Base-by-base conservation (phyloP, 768 basidiomycete species). In the Pholiota conissans region DNA sequence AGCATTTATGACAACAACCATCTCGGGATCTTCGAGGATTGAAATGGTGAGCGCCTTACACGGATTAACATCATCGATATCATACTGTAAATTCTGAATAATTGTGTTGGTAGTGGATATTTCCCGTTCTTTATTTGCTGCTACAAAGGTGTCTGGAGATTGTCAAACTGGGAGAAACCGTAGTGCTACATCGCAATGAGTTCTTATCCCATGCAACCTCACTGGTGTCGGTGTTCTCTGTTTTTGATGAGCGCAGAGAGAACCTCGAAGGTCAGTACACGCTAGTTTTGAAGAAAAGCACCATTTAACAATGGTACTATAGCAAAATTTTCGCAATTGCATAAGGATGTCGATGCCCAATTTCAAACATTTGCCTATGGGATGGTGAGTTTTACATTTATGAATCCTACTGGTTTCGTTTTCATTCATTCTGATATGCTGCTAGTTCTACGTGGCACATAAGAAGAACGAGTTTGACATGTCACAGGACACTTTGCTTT, bases 101-200 rank as follows among this genome's bases (percentile, higher is more conserved):
- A 32, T 32, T 32, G 13, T 26, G 67, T 66, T 64, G 59, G 52
- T 26, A 69, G 68, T 64, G 59, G 52, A 52, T 65, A n/a, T 57
- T 63, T 18, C 68, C 68, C 1, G 28, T 69, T 14, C 48, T 69
- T 0, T 65, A 58, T 35, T 61, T 69, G 2, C 20, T 66, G 4
- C 47, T 69, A 26, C 32, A 52, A 10, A 61, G 63, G 11, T 63
- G 66, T 27, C 57, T 67, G 3, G 52, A 52, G 4, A 52, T 66
- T 14, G 55, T 67, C 22, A 60, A 30, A 20, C 7, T 55, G 2
- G 61, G 51, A 3, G 27, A 55, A 46, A 56, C 29, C 6, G 24
- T 22, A 18, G 52, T 57, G 3, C 18, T 65, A 2, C 29, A 52
- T 9, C 49, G 48, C 3, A 30, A 18, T 4, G 61, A 62, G 32